Conservation (phyloP, 1,139 yeast species). For the Suhomyces ambrosiae region DNA sequence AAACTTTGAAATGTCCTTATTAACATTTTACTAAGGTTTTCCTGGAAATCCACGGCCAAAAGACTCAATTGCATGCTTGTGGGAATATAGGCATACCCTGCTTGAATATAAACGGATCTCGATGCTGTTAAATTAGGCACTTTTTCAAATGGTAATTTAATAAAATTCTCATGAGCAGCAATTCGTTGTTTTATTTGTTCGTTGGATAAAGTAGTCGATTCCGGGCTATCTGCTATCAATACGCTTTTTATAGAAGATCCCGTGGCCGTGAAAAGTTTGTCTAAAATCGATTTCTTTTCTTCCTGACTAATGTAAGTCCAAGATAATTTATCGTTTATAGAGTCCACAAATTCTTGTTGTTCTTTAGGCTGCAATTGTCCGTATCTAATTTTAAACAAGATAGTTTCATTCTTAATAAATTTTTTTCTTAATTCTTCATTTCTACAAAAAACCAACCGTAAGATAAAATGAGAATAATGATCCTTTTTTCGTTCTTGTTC, state of each 20-base stretch:
- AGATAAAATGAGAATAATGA: constrained; percentile 86
- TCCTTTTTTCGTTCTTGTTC: constrained; percentile 74
- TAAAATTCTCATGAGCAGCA: constrained; percentile 57
- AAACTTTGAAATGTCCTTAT: constrained; percentile 72
- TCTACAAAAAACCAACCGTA: constrained; percentile 87
- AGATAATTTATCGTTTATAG: constrained; percentile 54
- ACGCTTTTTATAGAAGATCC: constrained; percentile 37
- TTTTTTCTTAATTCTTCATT: constrained; percentile 82
- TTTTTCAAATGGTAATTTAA: constrained; percentile 84
- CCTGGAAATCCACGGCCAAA: constrained; percentile 66
- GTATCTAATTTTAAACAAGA: constrained; percentile 74
- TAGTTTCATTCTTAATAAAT: constrained; percentile 74
- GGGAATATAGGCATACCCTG: constrained; percentile 85
- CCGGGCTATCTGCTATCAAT: constrained; percentile 31
- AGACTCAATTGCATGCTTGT: constrained; percentile 74
- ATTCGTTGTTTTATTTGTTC: constrained; percentile 50
- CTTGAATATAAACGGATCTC: constrained; percentile 64
- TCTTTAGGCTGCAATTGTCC: constrained; percentile 66
- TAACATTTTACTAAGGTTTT: constrained; percentile 54
- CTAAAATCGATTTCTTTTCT: constrained; percentile 57
- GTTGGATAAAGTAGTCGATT: constrained; percentile 31
- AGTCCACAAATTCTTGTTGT: constrained; percentile 66
- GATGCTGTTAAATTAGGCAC: constrained; percentile 74
- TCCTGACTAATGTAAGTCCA: constrained; percentile 70
- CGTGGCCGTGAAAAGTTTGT: constrained; percentile 57